Conservation (phyloP, 306 rosid genomes). For the Ziziphus jujuba region DNA sequence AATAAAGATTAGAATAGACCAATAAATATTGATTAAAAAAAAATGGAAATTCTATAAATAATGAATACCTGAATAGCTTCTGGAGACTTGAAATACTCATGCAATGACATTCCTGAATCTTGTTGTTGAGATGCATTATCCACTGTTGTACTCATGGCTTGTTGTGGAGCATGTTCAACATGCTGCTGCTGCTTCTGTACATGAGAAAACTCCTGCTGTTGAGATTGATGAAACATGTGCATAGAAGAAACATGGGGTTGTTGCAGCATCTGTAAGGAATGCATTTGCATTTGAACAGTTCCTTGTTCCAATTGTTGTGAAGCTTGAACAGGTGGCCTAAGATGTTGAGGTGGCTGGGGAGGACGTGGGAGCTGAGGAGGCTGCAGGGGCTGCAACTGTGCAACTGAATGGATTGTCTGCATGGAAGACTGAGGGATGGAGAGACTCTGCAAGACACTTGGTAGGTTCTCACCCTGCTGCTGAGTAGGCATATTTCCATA, state of each 20-base stretch:
- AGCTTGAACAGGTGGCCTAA: conserved; percentile 75
- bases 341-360: conserved; percentile 94
- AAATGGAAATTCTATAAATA: not conserved
- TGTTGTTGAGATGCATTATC: conserved; percentile 50
- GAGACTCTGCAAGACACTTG: conserved; percentile 56
- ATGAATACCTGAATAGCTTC: conserved; percentile 93
- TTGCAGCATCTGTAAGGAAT: conserved; percentile 66
- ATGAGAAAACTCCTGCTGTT: conserved; percentile 54
- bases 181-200: conserved; percentile 43
- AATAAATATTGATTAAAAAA: conserved; percentile 15
- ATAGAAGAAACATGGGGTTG: conserved; percentile 73
- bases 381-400: conserved; percentile 94
- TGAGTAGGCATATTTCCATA: conserved; percentile 63
- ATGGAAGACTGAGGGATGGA: conserved; percentile 55
- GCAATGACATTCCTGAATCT: conserved; percentile 80
- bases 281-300: conserved; percentile 50
- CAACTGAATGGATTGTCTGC: conserved; percentile 65
- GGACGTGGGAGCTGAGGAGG: conserved; percentile 97
- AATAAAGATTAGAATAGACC: conserved; percentile 10
- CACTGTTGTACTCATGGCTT: conserved; percentile 33
- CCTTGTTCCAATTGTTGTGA: conserved; percentile 79
- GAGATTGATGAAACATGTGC: conserved; percentile 64
- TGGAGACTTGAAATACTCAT: conserved; percentile 88
- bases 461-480: conserved; percentile 68
- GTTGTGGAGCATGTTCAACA: conserved; percentile 56